Base-by-base conservation (phyloP, 768 basidiomycete species). In the Kondoa subrosea region DNA sequence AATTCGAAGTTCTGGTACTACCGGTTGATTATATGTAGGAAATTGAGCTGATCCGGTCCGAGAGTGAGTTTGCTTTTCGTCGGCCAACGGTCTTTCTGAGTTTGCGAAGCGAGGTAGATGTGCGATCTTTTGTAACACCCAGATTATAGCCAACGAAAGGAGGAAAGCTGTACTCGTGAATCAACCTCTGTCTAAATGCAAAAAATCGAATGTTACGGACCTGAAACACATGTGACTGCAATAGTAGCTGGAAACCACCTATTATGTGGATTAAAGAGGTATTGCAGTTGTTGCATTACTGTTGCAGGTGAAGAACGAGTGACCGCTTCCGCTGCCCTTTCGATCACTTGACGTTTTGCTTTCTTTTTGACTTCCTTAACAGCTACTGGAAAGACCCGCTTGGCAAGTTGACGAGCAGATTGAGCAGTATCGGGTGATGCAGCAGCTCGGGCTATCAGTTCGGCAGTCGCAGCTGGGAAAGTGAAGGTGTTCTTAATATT, bases 91-190 rank as follows among this genome's bases (percentile, higher is more conserved):
- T 25, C 25, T 27, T 25, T 31, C 25, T 4, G 21, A 15, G 25
- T 59, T 27, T 12, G 21, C 25, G 30, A 59, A 59, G 4, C 58
- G 58, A 12, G 14, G 14, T 27, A 59, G 30, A 32, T 63, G 61
- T 16, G 61, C 61, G 12, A 27, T 30, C 61, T 30, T 63, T 33
- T 63, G 27, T 16, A 32, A 8, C 12, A 17, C 8, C 16, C 29
- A 63, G 61, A 63, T 63, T 16, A 63, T 3, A 3, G 34, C 27
- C 17, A 27, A 63, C 29, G 29, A 63, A 32, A 63, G 14, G 61
- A 33, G 17, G n/a, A 63, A 16, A 32, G 3, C 61, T 63, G 30
- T 4, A 27, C 8, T 50, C 29, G 8, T 27, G 58, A 59, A 25
- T 59, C 30, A 59, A 27, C 30, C 30, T 4, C 14, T 14, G 58